Base-by-base conservation (phyloP, 768 basidiomycete genomes). In the Rubroboletus pulcherrimus region DNA sequence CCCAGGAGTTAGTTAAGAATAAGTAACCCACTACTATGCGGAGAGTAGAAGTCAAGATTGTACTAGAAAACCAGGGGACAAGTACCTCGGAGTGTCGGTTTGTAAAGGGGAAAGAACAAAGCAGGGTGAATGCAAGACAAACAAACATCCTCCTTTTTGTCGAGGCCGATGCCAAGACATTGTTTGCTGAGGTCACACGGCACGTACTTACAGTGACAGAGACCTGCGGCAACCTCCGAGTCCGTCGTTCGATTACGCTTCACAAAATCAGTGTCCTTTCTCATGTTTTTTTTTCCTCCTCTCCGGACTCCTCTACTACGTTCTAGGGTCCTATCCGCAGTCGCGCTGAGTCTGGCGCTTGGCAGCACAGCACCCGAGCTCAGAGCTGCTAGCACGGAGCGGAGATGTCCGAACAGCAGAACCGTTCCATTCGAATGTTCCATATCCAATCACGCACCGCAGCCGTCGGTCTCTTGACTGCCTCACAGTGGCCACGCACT, bases 401-500 rank as follows among this genome's bases (percentile, higher is more conserved):
- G 66, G 66, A 52, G 30, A 63, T 57, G 24, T 52, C 63, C 66
- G 63, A 55, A 53, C 10, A 7, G 11, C 11, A 40, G 24, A 44
- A 24, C 19, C 2, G 40, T 66, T 68, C 66, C 34, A 67, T 63
- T 68, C 57, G 66, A 68, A 67, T 54, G 49, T 67, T 67, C 66
- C 54, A 60, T 63, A 21, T 55, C 57, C 65, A 56, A 58, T 15
- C 30, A 46, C 42, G 14, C 58, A 49, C 53, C 54, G 60, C 51
- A 47, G 46, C n/a, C 29, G 1, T n/a, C 38, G 21, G 34, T n/a
- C 9, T 38, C 4, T 7, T 37, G 51, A 60, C 53, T 17, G 63
- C 63, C 63, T 53, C 53, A 31, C 24, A 2, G 24, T 34, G 14
- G n/a, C 19, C 33, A 26, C 31, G n/a, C 42, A 15, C 26, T 2